These are phyloP conservation scores for Elongisporangium anandrum DNA, from an alignment of 352 stramenopile genomes.

Conservation along the genomic window DNA sequence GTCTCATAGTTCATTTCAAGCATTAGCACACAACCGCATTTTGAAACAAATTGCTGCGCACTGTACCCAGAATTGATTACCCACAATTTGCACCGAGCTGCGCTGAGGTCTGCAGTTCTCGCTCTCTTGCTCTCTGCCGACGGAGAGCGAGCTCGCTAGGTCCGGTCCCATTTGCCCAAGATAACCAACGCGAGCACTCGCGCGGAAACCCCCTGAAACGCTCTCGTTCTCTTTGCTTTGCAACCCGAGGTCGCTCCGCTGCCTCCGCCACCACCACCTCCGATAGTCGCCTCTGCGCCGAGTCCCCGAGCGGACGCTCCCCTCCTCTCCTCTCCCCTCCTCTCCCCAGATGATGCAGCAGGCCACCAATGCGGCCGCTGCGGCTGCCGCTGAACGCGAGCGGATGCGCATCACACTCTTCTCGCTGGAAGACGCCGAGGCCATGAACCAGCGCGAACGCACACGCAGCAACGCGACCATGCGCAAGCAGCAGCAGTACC, in stretches of 20 bases:
- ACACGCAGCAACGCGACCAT: slow-evolving; percentile 12
- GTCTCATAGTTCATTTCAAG: neutral
- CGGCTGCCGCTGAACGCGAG: slow-evolving; percentile 11
- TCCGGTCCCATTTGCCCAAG: neutral
- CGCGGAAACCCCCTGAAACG: neutral
- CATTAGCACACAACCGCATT: neutral
- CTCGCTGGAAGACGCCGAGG: slow-evolving; percentile 58
- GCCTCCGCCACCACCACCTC: neutral
- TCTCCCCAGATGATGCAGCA: slow-evolving; percentile 8
- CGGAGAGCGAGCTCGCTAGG: neutral
- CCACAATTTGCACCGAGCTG: neutral
- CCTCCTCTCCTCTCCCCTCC: neutral
- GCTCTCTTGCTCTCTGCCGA: neutral
- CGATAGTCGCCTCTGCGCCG: neutral
- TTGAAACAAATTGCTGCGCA: neutral
- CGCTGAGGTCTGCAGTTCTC: neutral
- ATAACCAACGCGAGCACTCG: neutral
- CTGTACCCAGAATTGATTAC: neutral
- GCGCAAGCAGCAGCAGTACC: slow-evolving; percentile 6
- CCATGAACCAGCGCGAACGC: slow-evolving; percentile 68
- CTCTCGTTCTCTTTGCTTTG: neutral
- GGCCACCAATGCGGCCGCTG: neutral
- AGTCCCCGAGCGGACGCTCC: neutral
- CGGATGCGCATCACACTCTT: slow-evolving; percentile 72
- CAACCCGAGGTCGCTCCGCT: neutral